phyloP scores from a whole-genome alignment of 805 yeast species.

The Myxozyma neotropica region DNA sequence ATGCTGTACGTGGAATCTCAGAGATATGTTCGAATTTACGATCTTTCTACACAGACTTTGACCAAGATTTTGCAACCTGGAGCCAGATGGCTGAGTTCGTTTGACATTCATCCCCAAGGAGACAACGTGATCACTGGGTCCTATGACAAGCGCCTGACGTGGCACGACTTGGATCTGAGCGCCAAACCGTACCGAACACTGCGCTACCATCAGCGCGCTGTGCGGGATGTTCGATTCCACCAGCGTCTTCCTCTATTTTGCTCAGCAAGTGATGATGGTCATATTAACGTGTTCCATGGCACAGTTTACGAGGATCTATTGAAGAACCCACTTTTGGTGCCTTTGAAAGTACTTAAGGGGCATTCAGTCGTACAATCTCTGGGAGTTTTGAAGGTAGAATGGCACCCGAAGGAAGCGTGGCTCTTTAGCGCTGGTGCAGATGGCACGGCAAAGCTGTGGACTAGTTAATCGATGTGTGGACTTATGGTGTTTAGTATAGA shows the following conservation, averaged over 20 bases:
- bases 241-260: conserved; percentile 87
- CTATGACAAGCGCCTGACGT: conserved; percentile 89
- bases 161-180: conserved; percentile 94
- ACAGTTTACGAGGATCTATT: conserved; percentile 93
- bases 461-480: conserved; percentile 55
- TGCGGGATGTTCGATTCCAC: conserved; percentile 85
- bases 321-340: conserved; percentile 94
- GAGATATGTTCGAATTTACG: conserved; percentile 87
- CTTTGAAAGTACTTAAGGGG: conserved; percentile 90
- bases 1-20: conserved; percentile 86
- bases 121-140: conserved; percentile 92
- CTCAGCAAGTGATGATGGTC: conserved; percentile 93
- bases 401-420: conserved; percentile 99
- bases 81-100: conserved; percentile 88
- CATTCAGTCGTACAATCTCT: conserved; percentile 77
- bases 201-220: conserved; percentile 94
- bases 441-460: conserved; percentile 94
- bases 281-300: conserved; percentile 91
- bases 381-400: conserved; percentile 82
- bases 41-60: conserved; percentile 80
- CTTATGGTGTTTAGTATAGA: not conserved
- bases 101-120: conserved; percentile 92
- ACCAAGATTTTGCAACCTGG: conserved; percentile 90
- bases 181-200: conserved; percentile 92
- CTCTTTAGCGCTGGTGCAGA: conserved; percentile 96